Base-by-base conservation (phyloP, 2,329 filamentous ascomycete species). In the Fusarium sp. region DNA sequence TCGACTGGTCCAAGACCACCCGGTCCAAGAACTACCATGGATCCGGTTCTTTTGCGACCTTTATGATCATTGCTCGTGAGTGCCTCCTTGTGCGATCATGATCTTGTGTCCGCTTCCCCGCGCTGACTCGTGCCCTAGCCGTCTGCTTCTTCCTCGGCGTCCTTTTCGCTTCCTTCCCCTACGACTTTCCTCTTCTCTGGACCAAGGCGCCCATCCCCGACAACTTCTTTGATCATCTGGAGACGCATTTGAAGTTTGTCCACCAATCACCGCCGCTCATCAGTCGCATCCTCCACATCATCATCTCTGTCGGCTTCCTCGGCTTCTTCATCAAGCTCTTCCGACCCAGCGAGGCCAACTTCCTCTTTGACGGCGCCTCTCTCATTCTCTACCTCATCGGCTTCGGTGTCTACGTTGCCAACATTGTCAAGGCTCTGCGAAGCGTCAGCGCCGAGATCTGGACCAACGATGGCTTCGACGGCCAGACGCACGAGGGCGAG, bases 61-160 rank as follows among this genome's bases (percentile, higher is more conserved):
- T 98, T 82, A 92, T 99, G 84, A 98, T 99, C 81, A 92, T 98
- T 77, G 95, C 95, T 76, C 95, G 96, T 98, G 90, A 82, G 94
- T 91, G 45, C 66, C 38, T 74, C 63, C 54, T 66, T 31, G n/a
- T 33, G n/a, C 58, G 40, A 22, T 20, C 56, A 69, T 31, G 31
- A 31, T n/a, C 52, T 61, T 16, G 27, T 64, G 31, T 62, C 36
- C 25, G 59, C 25, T 35, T 38, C 38, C 29, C 22, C 47, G 31
- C 31, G 47, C 63, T 76, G 25, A 59, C 58, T 62, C 40, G 54
- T 20, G 6, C 38, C 61, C 40, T 78, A 95, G 93, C 93, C 74
- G 95, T 94, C 75, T 98, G 94, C 84, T 99, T 99, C 90, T 98
- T 98, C 90, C 93, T 99, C 74, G 97, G 97, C 79, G 95, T 98